phyloP scores from a whole-genome alignment of 225 moss, liverwort and hornwort species.

The Asterella californica region DNA sequence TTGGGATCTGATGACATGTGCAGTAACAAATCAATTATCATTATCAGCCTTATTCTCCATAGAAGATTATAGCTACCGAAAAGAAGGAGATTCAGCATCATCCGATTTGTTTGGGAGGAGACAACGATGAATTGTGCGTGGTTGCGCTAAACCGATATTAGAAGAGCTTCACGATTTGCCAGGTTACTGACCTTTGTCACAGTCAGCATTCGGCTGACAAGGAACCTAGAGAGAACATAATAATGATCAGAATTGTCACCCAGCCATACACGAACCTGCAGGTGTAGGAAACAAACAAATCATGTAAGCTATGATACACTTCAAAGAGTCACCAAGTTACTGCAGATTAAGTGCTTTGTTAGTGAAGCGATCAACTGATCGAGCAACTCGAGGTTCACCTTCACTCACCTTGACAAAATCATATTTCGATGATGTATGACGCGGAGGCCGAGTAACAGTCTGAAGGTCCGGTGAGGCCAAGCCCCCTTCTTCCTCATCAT shows the following conservation, averaged over 20 bases:
- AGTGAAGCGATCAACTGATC: background rate
- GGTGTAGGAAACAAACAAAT: background rate
- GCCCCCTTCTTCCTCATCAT: conserved; percentile 10
- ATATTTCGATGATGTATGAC: conserved; percentile 89
- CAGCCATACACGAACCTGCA: conserved; percentile 95
- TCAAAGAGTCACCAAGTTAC: background rate
- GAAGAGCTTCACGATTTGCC: background rate
- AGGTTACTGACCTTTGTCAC: conserved; percentile 75
- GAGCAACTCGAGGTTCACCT: background rate
- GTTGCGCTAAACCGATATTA: background rate
- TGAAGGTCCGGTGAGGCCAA: conserved; percentile 32
- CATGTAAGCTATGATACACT: background rate
- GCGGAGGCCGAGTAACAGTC: conserved; percentile 52
- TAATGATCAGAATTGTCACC: conserved; percentile 97
- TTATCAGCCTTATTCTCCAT: background rate
- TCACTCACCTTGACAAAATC: conserved; percentile 87
- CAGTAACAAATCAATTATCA: conserved; percentile 2
- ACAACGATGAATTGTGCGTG: background rate
- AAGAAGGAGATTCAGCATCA: background rate
- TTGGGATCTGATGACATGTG: conserved; percentile 70
- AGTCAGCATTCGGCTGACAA: conserved; percentile 98
- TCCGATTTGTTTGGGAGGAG: background rate
- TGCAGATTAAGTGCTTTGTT: background rate
- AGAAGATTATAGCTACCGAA: background rate
- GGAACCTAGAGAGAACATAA: conserved; percentile 87